Percentiles rank a stretch among this genome's conserved stretches.
Evolutionary conservation across 106 monocot species (phyloP).

Genomic region (Dioscorea zingiberensis): DNA sequence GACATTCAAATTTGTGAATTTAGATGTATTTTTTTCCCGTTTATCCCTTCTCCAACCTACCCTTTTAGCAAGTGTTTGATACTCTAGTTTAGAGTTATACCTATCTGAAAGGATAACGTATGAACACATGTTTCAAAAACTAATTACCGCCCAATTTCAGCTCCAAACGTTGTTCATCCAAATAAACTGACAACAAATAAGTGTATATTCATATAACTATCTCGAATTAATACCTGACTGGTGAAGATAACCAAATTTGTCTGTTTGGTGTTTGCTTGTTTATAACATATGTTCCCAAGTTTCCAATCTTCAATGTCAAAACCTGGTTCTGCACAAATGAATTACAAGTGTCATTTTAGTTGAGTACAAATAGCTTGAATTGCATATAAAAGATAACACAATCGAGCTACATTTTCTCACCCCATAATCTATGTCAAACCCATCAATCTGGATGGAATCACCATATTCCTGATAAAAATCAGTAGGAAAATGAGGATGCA

Average conservation of each 20-base stretch:
- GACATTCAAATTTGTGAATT: no score
- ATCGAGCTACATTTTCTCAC: slow-evolving; percentile 29
- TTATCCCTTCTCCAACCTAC: not conserved
- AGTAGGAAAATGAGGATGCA: slow-evolving; percentile 1
- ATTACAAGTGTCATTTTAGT: slow-evolving; percentile 2
- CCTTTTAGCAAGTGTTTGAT: not conserved
- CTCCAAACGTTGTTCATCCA: not conserved
- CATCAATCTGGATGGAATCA: slow-evolving; percentile 79
- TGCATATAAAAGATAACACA: not conserved
- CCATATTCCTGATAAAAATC: slow-evolving; percentile 69
- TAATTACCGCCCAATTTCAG: not conserved
- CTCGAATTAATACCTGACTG: slow-evolving; percentile 58
- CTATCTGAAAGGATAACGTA: not conserved
- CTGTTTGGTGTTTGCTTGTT: slow-evolving; percentile 98
- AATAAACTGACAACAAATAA: not conserved
- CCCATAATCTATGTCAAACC: slow-evolving; percentile 97
- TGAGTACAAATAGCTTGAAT: not conserved
- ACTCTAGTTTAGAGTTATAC: not conserved
- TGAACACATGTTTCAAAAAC: not conserved
- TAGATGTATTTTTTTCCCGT: no score
- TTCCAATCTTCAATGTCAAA: slow-evolving; percentile 79
- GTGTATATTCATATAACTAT: not conserved
- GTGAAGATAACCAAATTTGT: slow-evolving; percentile 97
- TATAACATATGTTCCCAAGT: slow-evolving; percentile 85
- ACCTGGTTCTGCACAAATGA: slow-evolving; percentile 71